Conservation (phyloP, 192 early-diverging fungal species). For the Phlyctochytrium bullatum region DNA sequence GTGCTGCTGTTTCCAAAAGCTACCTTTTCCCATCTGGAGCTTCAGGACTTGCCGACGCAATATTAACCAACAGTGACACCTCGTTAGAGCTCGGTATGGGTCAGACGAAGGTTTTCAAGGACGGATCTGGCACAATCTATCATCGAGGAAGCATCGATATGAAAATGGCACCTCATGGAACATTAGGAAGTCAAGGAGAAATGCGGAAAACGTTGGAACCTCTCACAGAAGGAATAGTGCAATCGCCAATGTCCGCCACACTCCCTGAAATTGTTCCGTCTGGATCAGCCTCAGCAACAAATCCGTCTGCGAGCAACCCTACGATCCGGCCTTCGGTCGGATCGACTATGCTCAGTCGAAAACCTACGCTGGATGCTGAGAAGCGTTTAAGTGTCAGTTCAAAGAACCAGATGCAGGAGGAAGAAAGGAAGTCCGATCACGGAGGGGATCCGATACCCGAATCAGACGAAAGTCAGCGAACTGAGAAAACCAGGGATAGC, state of each 20-base stretch:
- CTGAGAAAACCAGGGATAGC: too few relatives aligned
- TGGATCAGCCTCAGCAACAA: not conserved
- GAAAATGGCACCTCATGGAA: too few relatives aligned
- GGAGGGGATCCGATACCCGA: not conserved
- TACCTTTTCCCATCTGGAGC: not conserved
- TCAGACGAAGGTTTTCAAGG: not conserved
- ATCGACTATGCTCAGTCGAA: too few relatives aligned
- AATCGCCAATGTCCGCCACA: not conserved
- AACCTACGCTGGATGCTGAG: not conserved
- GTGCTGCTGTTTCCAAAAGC: not conserved
- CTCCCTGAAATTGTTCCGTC: too few relatives aligned
- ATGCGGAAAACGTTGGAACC: too few relatives aligned
- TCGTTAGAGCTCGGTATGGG: not conserved
- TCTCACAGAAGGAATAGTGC: too few relatives aligned
- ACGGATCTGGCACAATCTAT: not conserved
- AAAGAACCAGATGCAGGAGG: too few relatives aligned
- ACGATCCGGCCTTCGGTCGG: not conserved
- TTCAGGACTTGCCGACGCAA: too few relatives aligned
- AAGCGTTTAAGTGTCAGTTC: not conserved
- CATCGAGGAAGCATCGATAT: not conserved
- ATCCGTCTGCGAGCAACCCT: not conserved
- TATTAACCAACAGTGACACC: not conserved
- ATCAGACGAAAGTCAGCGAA: too few relatives aligned
- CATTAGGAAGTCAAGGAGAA: too few relatives aligned
- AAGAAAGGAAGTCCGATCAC: not conserved